Conservation (phyloP, 352 stramenopile genomes). For the Pythium aristosporum region DNA sequence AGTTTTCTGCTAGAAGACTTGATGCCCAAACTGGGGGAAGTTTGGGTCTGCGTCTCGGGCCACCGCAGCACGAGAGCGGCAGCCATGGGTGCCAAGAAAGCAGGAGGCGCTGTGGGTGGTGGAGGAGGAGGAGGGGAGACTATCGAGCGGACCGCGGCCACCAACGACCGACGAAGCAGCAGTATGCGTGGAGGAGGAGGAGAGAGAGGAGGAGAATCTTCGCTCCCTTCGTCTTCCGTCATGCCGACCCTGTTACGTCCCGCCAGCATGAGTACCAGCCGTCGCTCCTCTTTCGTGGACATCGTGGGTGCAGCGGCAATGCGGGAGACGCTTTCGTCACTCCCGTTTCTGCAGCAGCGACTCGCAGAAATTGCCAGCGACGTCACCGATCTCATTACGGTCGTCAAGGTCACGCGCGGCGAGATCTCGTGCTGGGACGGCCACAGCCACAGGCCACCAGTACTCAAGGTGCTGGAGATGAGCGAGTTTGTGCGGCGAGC, state of each 20-base stretch:
- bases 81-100: conserved; percentile 33
- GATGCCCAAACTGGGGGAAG: conserved; percentile 74
- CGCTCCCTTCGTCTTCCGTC: neutral
- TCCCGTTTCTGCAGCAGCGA: conserved; percentile 43
- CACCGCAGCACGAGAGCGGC: conserved; percentile 42
- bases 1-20: conserved; percentile 70
- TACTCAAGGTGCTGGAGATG: conserved; percentile 63
- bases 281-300: conserved; percentile 9
- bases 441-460: conserved; percentile 40
- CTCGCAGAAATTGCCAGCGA: conserved; percentile 45
- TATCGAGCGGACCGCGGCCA: neutral
- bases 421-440: conserved; percentile 79
- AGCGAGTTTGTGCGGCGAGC: conserved; percentile 76
- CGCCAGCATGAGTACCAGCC: conserved; percentile 32
- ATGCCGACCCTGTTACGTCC: conserved; percentile 22
- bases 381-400: conserved; percentile 67
- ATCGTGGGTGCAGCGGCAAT: conserved; percentile 26
- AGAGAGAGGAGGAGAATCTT: neutral
- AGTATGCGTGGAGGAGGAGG: neutral
- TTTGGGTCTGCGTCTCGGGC: conserved; percentile 66
- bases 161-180: neutral
- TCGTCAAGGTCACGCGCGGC: conserved; percentile 68
- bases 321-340: conserved; percentile 32
- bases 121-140: conserved; percentile 9
- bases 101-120: conserved; percentile 8